Evolutionary conservation across 108 stramenopile species (phyloP), one percentile per base, ranked within the genome.

Genomic region (Schizochytrium sp.): DNA sequence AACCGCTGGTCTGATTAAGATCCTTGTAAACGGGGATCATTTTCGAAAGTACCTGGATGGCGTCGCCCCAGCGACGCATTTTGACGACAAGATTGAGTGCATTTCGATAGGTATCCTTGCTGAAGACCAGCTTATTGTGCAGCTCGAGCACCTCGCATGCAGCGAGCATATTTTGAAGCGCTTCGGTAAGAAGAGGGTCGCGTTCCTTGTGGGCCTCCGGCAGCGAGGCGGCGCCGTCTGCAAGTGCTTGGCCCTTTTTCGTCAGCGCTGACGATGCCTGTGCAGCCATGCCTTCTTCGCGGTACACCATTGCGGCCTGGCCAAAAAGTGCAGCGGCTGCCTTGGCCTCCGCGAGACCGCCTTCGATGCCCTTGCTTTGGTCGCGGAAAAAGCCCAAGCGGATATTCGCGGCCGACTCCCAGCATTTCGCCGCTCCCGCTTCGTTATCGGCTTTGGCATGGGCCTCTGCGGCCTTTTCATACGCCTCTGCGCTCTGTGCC

Each of bases 1-100:
- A 23, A 4, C 48, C 76, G 51, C 48, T 28, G 6, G 48, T 47
- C 76, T 83, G 76, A 18, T 83, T 47, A 1, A 83, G 76, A 14
- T 83, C 48, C 76, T 53, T 83, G 76, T 83, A 83, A 6, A 83
- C 76, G n/a, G 76, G 76, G n/a, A 83, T 53, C 76, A 83, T 83
- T 1, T 53, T 47, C 16, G 19, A 14, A 23, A 83, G 45, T 8
- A 83, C 76, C 0, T 83, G 19, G 76, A 53, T 23, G 51, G 76
- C 76, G 28, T 83, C 76, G 19, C 25, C 18, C 76, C 76, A 83
- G 23, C 76, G 76, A 6, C 51, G 48, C 76, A 53, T 83, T 16
- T 53, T 47, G 45, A 83, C 76, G 25, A 83, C 51, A 16, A 83
- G 51, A 23, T 83, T 83, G 51, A 83, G 51, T 16, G 76, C 23